Base-by-base conservation (phyloP, 805 yeast genomes). In the Lipomyces starkeyi region DNA sequence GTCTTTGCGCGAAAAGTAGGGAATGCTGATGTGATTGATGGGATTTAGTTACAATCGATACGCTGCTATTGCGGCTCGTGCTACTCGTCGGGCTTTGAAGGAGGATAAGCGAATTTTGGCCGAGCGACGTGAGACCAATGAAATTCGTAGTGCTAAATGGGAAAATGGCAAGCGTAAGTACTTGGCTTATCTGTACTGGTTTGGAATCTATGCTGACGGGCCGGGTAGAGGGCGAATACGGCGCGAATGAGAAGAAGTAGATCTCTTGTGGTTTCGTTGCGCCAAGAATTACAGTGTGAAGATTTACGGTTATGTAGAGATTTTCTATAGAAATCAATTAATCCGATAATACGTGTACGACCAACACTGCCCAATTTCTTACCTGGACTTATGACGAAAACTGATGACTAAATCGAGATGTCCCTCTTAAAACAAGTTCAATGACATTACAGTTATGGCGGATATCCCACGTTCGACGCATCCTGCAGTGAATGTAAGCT, bases 71-170 rank as follows among this genome's bases (percentile, higher is more conserved):
- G 91, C 97, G 77, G 97, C 97, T 78, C 88, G 88, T 80, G 86
- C 97, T 71, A 87, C 92, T 75, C 92, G 98, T 84, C 84, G 85
- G 76, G 89, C 97, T 62, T 87, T 94, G 79, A 94, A 94, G 85
- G 88, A 93, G 73, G 97, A 93, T 77, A 80, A 87, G 78, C 91
- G 90, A 80, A 90, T 86, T 72, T 85, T 83, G 70, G 90, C 89
- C 73, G 83, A 82, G 58, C 86, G 84, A 80, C 91, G 96, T 84
- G 88, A 88, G 74, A 73, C 80, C 76, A 81, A 90, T 72, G 98
- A 94, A 77, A 90, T 88, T 75, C 87, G 86, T 79, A 89, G 84
- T 73, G 87, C 89, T 80, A 85, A 84, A 78, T 85, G 88, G 81
- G 89, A 85, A 77, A 85, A 89, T 71, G 98, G 98, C 68, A 69